Evolutionary conservation across 768 basidiomycete genomes (phyloP).

Genomic region (Calocera viscosa): DNA sequence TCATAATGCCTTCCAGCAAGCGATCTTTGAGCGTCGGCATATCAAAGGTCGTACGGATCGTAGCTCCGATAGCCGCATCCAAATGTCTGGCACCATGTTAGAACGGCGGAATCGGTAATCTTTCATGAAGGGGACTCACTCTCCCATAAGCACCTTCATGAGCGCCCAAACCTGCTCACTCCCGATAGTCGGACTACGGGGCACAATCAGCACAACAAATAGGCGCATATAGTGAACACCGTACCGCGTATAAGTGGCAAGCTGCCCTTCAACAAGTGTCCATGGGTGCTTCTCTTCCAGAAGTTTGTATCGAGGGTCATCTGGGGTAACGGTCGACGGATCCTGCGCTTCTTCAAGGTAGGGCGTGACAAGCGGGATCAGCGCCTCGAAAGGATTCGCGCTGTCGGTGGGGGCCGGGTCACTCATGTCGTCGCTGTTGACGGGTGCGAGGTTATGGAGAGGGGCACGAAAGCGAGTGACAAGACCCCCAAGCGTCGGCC

Average conservation of each 20-base stretch:
- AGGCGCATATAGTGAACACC: not conserved
- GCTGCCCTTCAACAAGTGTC: not conserved
- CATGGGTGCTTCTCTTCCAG: not conserved
- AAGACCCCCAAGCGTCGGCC: not conserved
- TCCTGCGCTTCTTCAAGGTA: not conserved
- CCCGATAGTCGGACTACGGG: not conserved
- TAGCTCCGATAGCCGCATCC: not conserved
- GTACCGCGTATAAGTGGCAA: not conserved
- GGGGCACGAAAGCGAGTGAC: not conserved
- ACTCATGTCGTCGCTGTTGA: not conserved
- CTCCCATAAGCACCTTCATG: not conserved
- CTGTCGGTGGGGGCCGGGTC: not conserved
- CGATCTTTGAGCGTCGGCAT: not conserved
- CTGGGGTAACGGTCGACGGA: not conserved
- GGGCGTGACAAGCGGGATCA: not conserved
- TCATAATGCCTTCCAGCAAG: not conserved
- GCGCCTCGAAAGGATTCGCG: not conserved
- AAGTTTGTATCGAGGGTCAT: not conserved
- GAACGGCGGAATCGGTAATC: too few species aligned
- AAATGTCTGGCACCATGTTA: not conserved
- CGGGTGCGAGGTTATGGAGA: not conserved
- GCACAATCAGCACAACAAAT: not conserved
- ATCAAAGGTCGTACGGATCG: not conserved
- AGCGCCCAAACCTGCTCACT: not conserved
- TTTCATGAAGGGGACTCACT: not conserved